Conservation (phyloP, 1,139 yeast genomes). For the Kodamaea suecica region DNA sequence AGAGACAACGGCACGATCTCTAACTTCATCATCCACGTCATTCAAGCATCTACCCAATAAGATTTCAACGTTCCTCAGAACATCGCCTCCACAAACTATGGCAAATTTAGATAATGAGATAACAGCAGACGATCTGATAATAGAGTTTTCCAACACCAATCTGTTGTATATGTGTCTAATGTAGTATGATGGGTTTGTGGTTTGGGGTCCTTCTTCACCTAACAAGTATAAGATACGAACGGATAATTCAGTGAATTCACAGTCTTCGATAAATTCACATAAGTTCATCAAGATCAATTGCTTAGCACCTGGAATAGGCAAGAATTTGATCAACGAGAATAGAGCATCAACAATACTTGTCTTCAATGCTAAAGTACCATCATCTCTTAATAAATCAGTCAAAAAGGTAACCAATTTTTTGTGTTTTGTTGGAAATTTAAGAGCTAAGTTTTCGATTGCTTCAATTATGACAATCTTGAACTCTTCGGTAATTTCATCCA, state of each 20-base stretch:
- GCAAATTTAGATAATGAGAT: conserved; percentile 91
- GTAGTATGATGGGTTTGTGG: conserved; percentile 83
- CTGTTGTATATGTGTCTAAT: conserved; percentile 96
- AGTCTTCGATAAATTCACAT: conserved; percentile 97
- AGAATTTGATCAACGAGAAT: conserved; percentile 82
- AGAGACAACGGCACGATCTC: conserved; percentile 94
- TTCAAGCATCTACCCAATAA: conserved; percentile 79
- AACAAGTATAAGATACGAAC: conserved; percentile 87
- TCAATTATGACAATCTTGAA: conserved; percentile 93
- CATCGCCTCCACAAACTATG: conserved; percentile 64
- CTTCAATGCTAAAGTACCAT: conserved; percentile 84
- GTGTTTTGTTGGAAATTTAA: conserved; percentile 91
- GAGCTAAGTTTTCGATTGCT: conserved; percentile 86
- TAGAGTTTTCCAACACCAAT: conserved; percentile 91
- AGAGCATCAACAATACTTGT: conserved; percentile 88
- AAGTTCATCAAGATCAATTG: conserved; percentile 82
- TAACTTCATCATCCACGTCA: conserved; percentile 94
- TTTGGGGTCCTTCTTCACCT: conserved; percentile 92
- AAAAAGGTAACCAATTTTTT: conserved; percentile 78
- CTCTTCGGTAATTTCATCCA: conserved; percentile 94
- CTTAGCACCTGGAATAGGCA: conserved; percentile 71
- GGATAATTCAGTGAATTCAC: conserved; percentile 90
- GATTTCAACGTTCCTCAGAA: conserved; percentile 68
- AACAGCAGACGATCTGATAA: conserved; percentile 94
- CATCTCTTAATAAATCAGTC: conserved; percentile 83